Base-by-base conservation (phyloP, 1,284 basidiomycete genomes). In the Marasmius fiardii region DNA sequence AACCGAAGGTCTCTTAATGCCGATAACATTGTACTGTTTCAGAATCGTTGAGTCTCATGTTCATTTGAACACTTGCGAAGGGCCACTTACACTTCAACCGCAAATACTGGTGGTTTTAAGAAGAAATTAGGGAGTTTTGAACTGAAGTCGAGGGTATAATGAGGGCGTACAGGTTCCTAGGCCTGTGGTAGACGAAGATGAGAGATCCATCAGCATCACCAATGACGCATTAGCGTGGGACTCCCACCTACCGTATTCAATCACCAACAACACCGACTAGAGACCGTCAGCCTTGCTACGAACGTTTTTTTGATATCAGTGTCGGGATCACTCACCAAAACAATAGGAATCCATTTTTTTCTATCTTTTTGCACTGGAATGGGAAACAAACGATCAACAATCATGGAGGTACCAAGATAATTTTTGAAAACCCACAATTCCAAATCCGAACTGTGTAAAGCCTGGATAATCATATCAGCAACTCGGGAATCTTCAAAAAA, bases 381-480 rank as follows among this genome's bases (percentile, higher is more conserved):
- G n/a, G n/a, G 11, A 20, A 11, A n/a, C 3, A 14, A 43, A 43
- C 28, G n/a, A 43, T 35, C 37, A 43, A 24, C 23, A 26, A 26
- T 20, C 18, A 51, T 28, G 10, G 23, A 21, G 20, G 14, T 8
- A 5, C 23, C 23, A 37, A 24, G 5, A 16, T 34, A 16, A n/a
- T 20, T n/a, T n/a, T n/a, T n/a, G n/a, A n/a, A n/a, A 20, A 55
- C 57, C 31, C n/a, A 58, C 57, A 47, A 44, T 53, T 52, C 54
- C 54, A 58, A 26, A 58, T 41, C 4, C 57, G 54, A 23, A 53
- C 33, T 4, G 35, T 44, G 18, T 58, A 58, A 37, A 58, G 16
- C 0, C 57, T 58, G 48, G 18, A 12, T 43, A 14, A 6, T 12
- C 31, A 11, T n/a, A 50, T 34, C 28, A 43, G 31, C 12, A 4